Percentiles rank a stretch among this genome's conserved stretches.
Conservation (phyloP, 139 green algal genomes). For the Chlorella vulgaris region DNA sequence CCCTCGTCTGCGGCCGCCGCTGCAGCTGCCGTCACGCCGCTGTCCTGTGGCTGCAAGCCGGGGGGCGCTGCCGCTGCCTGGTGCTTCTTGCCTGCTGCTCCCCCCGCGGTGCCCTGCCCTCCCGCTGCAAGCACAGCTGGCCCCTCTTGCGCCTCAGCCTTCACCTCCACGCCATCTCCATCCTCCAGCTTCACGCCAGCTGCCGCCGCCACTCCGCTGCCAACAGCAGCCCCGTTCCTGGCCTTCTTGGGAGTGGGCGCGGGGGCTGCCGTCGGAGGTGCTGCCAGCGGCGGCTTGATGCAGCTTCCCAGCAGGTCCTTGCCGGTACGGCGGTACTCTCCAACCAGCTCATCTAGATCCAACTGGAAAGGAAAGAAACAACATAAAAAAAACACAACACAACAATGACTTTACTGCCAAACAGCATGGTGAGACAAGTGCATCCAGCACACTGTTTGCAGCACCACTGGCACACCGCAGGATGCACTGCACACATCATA, state of each 20-base stretch:
- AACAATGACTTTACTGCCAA: neutral
- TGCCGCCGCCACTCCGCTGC: neutral
- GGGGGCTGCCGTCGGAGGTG: neutral
- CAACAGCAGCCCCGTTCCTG: neutral
- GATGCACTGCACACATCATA: too few relatives aligned
- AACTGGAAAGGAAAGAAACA: slow-evolving; percentile 17
- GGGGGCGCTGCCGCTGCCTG: too few relatives aligned
- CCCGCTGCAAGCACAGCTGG: neutral
- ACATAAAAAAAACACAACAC: neutral
- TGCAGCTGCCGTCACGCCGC: neutral
- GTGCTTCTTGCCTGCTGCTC: neutral
- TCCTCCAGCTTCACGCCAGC: neutral
- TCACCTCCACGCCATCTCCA: neutral
- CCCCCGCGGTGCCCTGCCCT: neutral
- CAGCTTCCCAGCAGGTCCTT: neutral
- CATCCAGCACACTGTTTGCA: neutral
- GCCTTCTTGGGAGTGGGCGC: neutral
- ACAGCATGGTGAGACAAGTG: neutral
- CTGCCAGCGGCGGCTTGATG: neutral
- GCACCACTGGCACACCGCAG: too few relatives aligned
- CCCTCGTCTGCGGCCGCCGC: neutral
- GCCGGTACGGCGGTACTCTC: slow-evolving; percentile 25
- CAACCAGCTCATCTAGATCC: slow-evolving; percentile 33
- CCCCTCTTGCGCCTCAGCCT: neutral
- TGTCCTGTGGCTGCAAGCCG: neutral